Base-by-base conservation (phyloP, 164 flowering plant species). In the Vitis rupestris region DNA sequence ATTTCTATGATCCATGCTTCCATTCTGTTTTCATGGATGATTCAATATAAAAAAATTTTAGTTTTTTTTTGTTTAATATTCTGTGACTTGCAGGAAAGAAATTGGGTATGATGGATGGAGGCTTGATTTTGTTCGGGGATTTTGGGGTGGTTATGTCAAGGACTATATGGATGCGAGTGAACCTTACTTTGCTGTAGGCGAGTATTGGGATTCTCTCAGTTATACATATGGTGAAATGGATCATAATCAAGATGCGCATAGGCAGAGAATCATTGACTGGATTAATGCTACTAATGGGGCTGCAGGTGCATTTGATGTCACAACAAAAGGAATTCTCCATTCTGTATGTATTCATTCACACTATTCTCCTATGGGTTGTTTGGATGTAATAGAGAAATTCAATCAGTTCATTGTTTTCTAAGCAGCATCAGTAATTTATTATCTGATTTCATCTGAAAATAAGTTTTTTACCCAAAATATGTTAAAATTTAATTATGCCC, bases 51-150 rank as follows among this genome's bases (percentile, higher is more conserved):
- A 31, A 50, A 65, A 29, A 13, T 52, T 14, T 17, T 37, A 37
- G 44, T 37, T 37, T 37, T 37, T 37, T 37, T 37, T 37, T 37
- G 44, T 37, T 3, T 37, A 37, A 3, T 37, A 37, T 37, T n/a
- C 9, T 61, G 9, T 74, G 50, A 62, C n/a, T 9, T 79, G 75
- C 88, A 95, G 99, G 86, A 70, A 88, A 65, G 98, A 91, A 78
- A 88, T 95, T 65, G 99, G 99, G 52, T 95, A 95, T 79, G 99
- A 95, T 77, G 99, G 99, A 50, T 95, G 99, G 99, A 90, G 99
- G 79, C 92, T 95, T 72, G 99, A 95, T 79, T 95, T 91, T 84
- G 98, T 88, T 23, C 83, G 99, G 65, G 99, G 99, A 49, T 95
- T 95, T 78, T 95, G 98, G 98, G 99, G 99, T 70, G 99, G 99